Evolutionary conservation across 1,139 yeast species (phyloP), one percentile per base, ranked within the genome.

Genomic region (Hyphopichia burtonii): DNA sequence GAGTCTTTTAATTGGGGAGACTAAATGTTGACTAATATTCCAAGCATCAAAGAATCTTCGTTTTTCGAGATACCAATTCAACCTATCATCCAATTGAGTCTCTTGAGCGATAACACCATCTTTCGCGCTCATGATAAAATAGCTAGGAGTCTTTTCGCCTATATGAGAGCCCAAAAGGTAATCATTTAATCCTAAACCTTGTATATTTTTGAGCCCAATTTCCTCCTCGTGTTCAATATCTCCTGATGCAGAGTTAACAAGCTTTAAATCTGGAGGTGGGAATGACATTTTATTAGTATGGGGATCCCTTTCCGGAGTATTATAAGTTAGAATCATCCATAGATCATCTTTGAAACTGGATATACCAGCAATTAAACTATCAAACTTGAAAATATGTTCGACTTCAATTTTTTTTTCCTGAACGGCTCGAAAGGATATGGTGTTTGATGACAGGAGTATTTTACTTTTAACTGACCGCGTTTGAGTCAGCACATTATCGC

Each of bases 161-260:
- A 74, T 66, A 56, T 74, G 75, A 39, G 75, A 76, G 0, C 81
- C 78, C 38, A 91, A 62, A 47, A 79, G 82, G 54, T 85, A 87
- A 57, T 93, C 98, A 59, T 91, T 91, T 22, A 87, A 70, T 0
- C 96, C 93, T 30, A 89, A 65, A 20, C 75, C 71, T 34, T 79
- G 74, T 38, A 71, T 78, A 37, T 80, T 78, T 41, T 75, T 77
- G 44, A 90, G 65, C 0, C 86, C 82, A 8, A 93, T 73, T 55
- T 86, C 96, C 61, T 93, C 97, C 32, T 85, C 91, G 45, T 86
- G 83, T n/a, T 79, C 74, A 42, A 88, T 95, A 44, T 80, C 86
- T 5, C 94, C 90, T 9, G 82, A 78, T 1, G 70, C 57, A 3
- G 83, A 70, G 55, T 85, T 84, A 17, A 88, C 65, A 5, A 91